Base-by-base conservation (phyloP, 2,329 filamentous ascomycete genomes). In the Corinectria fuckeliana region DNA sequence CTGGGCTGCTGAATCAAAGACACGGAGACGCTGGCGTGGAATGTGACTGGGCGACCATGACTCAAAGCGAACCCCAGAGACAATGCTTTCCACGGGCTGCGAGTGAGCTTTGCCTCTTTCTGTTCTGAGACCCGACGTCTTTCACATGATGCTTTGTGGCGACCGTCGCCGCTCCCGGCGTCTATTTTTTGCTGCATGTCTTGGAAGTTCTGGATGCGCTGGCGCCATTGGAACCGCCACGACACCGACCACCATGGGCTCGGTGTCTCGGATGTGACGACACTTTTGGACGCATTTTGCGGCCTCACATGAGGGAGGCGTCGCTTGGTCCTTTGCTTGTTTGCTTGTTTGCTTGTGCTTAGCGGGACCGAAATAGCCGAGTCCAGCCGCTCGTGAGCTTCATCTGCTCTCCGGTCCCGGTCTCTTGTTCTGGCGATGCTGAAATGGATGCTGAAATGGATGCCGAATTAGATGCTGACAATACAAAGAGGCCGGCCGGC, bases 41-140 rank as follows among this genome's bases (percentile, higher is more conserved):
- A 70, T 70, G 68, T 70, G 68, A 68, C 56, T 59, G 58, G n/a
- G 62, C 51, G 55, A 55, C 49, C 60, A 64, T 69, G 68, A 70
- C 68, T 70, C 68, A 69, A 69, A 66, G 53, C 36, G 32, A 52
- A 41, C 36, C 30, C 39, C 16, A 13, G 51, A 56, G 54, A 69
- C 66, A 70, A 63, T 66, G 59, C 49, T 34, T 57, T 58, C n/a
- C 45, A 58, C 44, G 42, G 23, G 44, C 26, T 55, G 28, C 16
- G 20, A 8, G 21, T 50, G 47, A 25, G 50, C 32, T 23, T 47
- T 53, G 39, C 45, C 28, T 34, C 36, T 55, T 49, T 20, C 16
- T 45, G 34, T 25, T 51, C 30, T 23, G 20, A 57, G 26, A 48
- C 41, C 38, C 23, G n/a, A 26, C 38, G 34, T 23, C 61, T 44